A percentile compares a stretch with the other conserved stretches of the same genome.
Evolutionary conservation across 2,329 filamentous ascomycete genomes (phyloP).

Genomic region (Leptographium flavum): DNA sequence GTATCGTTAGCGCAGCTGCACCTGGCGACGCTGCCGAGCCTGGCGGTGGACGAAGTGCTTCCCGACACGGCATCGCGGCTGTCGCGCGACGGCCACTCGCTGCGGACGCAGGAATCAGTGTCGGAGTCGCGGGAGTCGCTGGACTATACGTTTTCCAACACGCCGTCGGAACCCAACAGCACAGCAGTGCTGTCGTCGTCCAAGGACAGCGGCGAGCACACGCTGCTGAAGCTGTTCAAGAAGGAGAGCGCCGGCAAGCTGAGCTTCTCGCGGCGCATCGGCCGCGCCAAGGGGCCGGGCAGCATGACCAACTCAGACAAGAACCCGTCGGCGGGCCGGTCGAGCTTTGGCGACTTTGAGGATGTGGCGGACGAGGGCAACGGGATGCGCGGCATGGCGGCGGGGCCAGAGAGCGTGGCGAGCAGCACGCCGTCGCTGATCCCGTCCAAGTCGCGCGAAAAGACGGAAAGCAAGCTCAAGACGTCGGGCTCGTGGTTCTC

Average conservation of each 20-base stretch:
- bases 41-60: slow-evolving; percentile 23
- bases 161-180: slow-evolving; percentile 36
- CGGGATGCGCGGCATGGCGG: background rate
- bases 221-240: slow-evolving; percentile 49
- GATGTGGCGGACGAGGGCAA: slow-evolving; percentile 19
- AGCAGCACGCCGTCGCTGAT: slow-evolving; percentile 45
- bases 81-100: slow-evolving; percentile 41
- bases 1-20: too few species aligned
- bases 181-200: slow-evolving; percentile 24
- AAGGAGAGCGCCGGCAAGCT: slow-evolving; percentile 55
- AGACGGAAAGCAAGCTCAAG: slow-evolving; percentile 28
- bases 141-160: slow-evolving; percentile 41
- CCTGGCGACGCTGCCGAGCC: slow-evolving; percentile 19
- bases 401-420: slow-evolving; percentile 38
- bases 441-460: slow-evolving; percentile 26
- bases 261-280: slow-evolving; percentile 40
- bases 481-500: slow-evolving; percentile 35
- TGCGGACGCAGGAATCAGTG: slow-evolving; percentile 43
- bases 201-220: slow-evolving; percentile 30
- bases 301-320: slow-evolving; percentile 44
- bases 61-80: slow-evolving; percentile 38
- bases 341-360: slow-evolving; percentile 42
- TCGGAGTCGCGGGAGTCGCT: slow-evolving; percentile 47
- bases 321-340: slow-evolving; percentile 39
- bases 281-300: slow-evolving; percentile 34